Percentiles rank a stretch among this genome's conserved stretches.
Conservation (phyloP, 2,329 filamentous ascomycete genomes). For the Diaporthe destruens region DNA sequence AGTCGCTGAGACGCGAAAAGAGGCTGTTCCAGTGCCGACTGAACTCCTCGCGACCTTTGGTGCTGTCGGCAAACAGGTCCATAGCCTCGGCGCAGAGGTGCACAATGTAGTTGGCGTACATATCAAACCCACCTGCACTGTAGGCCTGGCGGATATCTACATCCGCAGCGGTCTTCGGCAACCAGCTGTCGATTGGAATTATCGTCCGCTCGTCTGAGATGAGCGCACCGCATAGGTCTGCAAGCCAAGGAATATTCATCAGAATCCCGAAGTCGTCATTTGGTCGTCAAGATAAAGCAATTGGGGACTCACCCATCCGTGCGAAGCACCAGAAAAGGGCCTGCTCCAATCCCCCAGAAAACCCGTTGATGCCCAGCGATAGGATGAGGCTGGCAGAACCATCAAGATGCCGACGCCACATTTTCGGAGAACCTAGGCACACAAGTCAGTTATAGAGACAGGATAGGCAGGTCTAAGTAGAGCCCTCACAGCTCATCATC, state of each 20-base stretch:
- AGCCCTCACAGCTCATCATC: constrained; percentile 55
- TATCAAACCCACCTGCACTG: constrained; percentile 57
- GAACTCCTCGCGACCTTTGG: constrained; percentile 56
- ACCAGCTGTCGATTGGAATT: constrained; percentile 21
- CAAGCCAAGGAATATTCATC: background rate
- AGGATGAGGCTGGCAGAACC: constrained; percentile 69
- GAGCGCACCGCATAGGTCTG: constrained; percentile 67
- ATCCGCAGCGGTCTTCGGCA: constrained; percentile 10
- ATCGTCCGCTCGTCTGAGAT: constrained; percentile 59
- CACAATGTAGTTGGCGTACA: constrained; percentile 71
- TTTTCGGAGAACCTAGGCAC: constrained; percentile 16
- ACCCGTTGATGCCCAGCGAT: constrained; percentile 65
- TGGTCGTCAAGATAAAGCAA: background rate
- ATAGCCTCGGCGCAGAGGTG: constrained; percentile 66
- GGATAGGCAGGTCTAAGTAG: too few species aligned
- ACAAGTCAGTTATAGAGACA: constrained; percentile 44
- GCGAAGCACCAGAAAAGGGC: constrained; percentile 72
- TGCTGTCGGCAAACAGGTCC: constrained; percentile 63
- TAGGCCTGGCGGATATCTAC: background rate
- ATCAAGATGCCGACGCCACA: constrained; percentile 68
- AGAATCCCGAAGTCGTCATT: background rate
- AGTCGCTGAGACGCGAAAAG: constrained; percentile 64
- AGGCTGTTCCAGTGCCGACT: constrained; percentile 59
- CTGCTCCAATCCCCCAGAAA: constrained; percentile 64
- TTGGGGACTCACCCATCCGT: constrained; percentile 60